Base-by-base conservation (phyloP, 176 grass and related monocot genomes). In the Musa beccarii region DNA sequence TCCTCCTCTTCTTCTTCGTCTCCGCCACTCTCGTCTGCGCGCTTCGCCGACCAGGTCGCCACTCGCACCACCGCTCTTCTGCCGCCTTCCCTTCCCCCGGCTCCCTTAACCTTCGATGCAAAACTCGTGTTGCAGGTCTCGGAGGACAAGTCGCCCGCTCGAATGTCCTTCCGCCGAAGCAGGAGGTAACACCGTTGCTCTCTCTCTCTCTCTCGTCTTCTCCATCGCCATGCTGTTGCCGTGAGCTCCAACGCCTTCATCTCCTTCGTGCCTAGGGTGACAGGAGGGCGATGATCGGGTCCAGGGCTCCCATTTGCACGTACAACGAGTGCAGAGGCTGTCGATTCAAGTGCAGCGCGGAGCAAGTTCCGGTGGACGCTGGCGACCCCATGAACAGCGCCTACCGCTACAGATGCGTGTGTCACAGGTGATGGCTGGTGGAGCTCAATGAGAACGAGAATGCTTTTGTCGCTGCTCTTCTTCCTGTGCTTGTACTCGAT, bases 371-470 rank as follows among this genome's bases (percentile, higher is more conserved):
- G 0, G 87, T 97, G 21, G 93, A 97, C 77, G 84, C 90, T 52
- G 88, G 83, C 66, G 93, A 97, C 73, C 93, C 93, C 20, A 90
- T 93, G 81, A 97, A 97, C 80, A 97, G 87, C 63, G 93, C 93
- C 2, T 97, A 97, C 65, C 93, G 89, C 72, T 97, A 97, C 86
- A 92, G 86, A 71, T 97, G 93, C 79, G 63, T 97, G 71, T 97
- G 93, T 78, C 90, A 93, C 79, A 89, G 90, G 80, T 97, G 90
- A 97, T 59, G 53, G 2, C 0, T 6, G 4, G 34, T 6, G 34
- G 4, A 43, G 6, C 34, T 43, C 34, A 43, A 43, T 43, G 34
- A 43, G 34, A 43, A 0, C 6, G 34, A 43, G 34, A 43, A 4
- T 43, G 34, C 3, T 6, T 4, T 43, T 43, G 34, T 43, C 34